These are phyloP conservation scores for Botrytis tulipae DNA, from an alignment of 2,329 filamentous ascomycete species.

Conservation along the genomic window DNA sequence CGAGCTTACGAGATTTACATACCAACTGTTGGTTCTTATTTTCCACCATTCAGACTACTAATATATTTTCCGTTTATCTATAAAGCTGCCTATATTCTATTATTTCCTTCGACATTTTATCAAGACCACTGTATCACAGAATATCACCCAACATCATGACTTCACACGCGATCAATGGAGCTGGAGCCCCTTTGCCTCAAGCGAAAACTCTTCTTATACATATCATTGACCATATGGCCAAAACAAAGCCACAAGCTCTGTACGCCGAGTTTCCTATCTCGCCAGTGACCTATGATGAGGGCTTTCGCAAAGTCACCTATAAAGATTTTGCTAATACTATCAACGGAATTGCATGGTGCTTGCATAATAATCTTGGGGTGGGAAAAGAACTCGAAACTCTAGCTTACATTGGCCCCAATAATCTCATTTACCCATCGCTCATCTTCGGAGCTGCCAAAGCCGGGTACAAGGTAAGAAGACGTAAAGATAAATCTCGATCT, in stretches of 20 bases:
- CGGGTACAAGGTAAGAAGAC: not conserved
- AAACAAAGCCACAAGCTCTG: not conserved
- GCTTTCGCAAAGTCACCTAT: not conserved
- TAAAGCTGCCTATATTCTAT: not conserved
- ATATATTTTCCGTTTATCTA: not conserved
- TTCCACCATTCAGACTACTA: not conserved
- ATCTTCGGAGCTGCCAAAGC: slow-evolving; percentile 8
- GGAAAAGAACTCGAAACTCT: not conserved
- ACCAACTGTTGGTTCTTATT: not conserved
- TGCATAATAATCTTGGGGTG: not conserved
- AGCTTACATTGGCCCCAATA: not conserved
- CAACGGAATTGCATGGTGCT: not conserved
- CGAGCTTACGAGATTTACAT: too few species aligned
- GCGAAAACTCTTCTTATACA: not conserved
- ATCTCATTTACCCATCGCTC: not conserved
- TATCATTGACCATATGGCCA: not conserved
- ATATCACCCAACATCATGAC: not conserved
- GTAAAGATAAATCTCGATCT: not conserved
- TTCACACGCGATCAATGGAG: not conserved
- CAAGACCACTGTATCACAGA: not conserved
- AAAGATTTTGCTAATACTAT: not conserved
- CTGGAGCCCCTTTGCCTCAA: not conserved
- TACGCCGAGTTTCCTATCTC: not conserved
- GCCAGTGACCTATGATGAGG: not conserved
- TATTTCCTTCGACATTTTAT: too few species aligned